phyloP scores from a whole-genome alignment of 441 rosid genomes.

The Viola pubescens region DNA sequence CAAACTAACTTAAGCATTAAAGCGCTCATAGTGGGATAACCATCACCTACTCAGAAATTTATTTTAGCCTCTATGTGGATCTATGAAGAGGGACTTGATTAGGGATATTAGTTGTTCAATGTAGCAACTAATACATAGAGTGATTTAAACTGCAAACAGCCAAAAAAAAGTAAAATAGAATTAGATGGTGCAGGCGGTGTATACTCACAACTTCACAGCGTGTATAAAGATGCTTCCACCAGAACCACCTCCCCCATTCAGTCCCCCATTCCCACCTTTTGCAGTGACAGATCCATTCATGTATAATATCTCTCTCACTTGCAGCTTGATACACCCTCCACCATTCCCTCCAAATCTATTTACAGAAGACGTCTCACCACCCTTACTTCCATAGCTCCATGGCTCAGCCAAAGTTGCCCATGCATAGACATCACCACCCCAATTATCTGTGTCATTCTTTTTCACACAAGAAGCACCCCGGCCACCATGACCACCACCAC shows the following conservation, averaged over 20 bases:
- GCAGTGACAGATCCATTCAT: constrained; percentile 74
- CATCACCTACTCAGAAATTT: no score
- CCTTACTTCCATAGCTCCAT: constrained; percentile 95
- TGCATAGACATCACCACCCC: constrained; percentile 99
- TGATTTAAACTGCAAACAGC: neutral
- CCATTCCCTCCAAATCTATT: constrained; percentile 68
- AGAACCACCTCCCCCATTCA: constrained; percentile 87
- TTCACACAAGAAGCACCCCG: constrained; percentile 90
- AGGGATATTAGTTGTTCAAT: constrained; percentile 1
- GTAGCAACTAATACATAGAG: neutral
- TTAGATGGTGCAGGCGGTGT: constrained; percentile 8
- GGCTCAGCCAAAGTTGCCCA: constrained; percentile 88
- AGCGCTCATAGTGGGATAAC: no score
- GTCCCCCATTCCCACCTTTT: constrained; percentile 83
- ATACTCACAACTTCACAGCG: constrained; percentile 77
- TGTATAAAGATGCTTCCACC: constrained; percentile 82
- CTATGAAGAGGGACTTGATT: no score
- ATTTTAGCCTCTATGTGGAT: no score
- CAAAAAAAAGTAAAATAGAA: neutral
- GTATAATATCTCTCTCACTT: constrained; percentile 51
- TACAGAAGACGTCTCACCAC: constrained; percentile 49
- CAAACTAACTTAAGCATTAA: no score
- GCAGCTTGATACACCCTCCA: constrained; percentile 77
- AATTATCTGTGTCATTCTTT: constrained; percentile 47
- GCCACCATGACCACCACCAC: constrained; percentile 99